Conservation (phyloP, 2,329 filamentous ascomycete genomes). For the Pseudonectria foliicola region DNA sequence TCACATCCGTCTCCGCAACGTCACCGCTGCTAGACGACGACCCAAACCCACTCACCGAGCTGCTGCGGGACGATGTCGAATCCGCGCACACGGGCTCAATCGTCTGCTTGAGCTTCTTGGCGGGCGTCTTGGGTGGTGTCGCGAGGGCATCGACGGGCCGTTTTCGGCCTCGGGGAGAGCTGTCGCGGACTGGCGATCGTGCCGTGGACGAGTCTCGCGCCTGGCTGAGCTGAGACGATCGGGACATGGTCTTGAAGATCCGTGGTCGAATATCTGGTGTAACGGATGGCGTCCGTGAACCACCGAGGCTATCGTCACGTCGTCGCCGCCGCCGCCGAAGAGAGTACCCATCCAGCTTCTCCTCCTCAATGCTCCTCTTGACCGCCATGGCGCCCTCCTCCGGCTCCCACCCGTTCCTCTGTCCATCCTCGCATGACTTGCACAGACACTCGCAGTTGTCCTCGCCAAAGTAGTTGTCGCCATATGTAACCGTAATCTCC, state of each 20-base stretch:
- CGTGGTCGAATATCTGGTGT: slow-evolving; percentile 49
- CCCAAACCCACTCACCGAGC: slow-evolving; percentile 26
- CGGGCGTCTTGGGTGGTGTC: slow-evolving; percentile 49
- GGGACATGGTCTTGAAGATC: slow-evolving; percentile 34
- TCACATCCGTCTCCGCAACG: slow-evolving; percentile 36
- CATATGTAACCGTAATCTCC: slow-evolving; percentile 94
- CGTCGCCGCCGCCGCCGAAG: slow-evolving; percentile 47
- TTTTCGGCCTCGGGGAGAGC: slow-evolving; percentile 28
- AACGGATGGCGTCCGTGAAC: slow-evolving; percentile 47
- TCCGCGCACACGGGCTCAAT: slow-evolving; percentile 21
- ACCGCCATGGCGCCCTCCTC: slow-evolving; percentile 39
- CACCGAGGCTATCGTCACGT: slow-evolving; percentile 42
- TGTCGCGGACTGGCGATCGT: slow-evolving; percentile 21
- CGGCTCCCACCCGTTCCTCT: slow-evolving; percentile 76
- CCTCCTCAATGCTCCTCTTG: slow-evolving; percentile 48
- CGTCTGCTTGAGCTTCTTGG: slow-evolving; percentile 39
- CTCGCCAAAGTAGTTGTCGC: slow-evolving; percentile 91
- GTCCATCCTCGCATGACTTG: slow-evolving; percentile 68
- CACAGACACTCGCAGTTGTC: slow-evolving; percentile 95
- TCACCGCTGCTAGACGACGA: slow-evolving; percentile 23
- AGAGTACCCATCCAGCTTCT: slow-evolving; percentile 42
- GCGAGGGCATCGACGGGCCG: slow-evolving; percentile 37
- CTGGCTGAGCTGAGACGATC: slow-evolving; percentile 26
- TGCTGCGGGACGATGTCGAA: slow-evolving; percentile 29
- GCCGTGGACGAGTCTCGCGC: slow-evolving; percentile 27